Base-by-base conservation (phyloP, 176 grass and related monocot genomes). In the Aegilops umbellulata region DNA sequence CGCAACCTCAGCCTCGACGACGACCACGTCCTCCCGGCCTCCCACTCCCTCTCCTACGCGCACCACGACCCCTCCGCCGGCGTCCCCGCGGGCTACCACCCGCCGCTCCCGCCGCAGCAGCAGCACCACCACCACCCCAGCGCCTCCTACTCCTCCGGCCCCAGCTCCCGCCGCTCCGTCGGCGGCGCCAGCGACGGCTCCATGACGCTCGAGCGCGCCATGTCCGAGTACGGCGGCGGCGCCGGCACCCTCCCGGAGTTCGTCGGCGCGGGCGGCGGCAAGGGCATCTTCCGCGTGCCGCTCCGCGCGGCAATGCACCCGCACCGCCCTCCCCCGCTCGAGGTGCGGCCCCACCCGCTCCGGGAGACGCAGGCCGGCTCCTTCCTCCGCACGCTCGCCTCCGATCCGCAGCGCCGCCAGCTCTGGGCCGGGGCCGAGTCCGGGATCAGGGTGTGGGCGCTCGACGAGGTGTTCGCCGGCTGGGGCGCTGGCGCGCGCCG, bases 331-430 rank as follows among this genome's bases (percentile, higher is more conserved):
- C 88, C 95, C 12, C 77, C 91, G 39, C 74, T 98, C 85, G 91
- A 98, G 88, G 49, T 98, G 19, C 88, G 93, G 2, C 95, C 93
- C 1, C 91, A 98, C 74, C 95, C 93, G 24, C 90, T 95, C 36
- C 88, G 95, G 13, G 95, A 98, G 81, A 98, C 93, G 81, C 95
- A 98, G 85, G 95, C 81, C 3, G 95, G 95, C 0, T 95, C 91
- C 0, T 98, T 98, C 78, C 91, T 98, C 68, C 70, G 95, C 60
- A 85, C 87, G 24, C 90, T 98, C 41, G 88, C 80, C 38, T 60
- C 76, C 31, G 92, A 90, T 25, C 91, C 88, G 23, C 44, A 82
- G 67, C 89, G 89, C 24, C 80, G 85, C 23, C 89, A 90, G 67
- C 89, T 90, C 75, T 90, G 89, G 89, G 85, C 85, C 34, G 84